Evolutionary conservation across 2,329 filamentous ascomycete genomes (phyloP).

Genomic region (Paraphoma chrysanthemicola): DNA sequence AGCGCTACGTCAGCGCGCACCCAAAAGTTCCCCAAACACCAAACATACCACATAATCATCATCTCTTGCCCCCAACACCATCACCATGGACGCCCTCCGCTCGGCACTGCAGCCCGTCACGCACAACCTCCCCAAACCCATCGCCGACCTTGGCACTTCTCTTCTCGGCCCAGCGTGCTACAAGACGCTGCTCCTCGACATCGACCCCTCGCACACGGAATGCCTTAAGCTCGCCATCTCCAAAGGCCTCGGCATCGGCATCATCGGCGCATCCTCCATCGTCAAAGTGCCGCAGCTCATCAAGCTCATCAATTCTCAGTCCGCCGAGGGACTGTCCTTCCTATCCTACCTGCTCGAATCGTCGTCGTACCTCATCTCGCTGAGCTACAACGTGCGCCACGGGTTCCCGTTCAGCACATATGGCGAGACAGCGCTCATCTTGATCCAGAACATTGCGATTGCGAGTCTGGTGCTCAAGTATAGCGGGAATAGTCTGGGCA

Average conservation of each 20-base stretch:
- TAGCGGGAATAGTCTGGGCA: constrained; percentile 70
- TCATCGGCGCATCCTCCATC: constrained; percentile 86
- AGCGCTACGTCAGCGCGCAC: constrained; percentile 18
- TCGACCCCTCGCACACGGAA: constrained; percentile 76
- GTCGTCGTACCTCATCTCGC: constrained; percentile 81
- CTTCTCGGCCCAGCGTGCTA: constrained; percentile 88
- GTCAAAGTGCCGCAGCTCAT: constrained; percentile 98
- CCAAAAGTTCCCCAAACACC: constrained; percentile 11
- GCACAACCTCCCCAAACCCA: constrained; percentile 52
- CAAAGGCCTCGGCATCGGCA: constrained; percentile 91
- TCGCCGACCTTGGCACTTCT: constrained; percentile 41
- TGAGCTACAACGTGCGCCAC: constrained; percentile 91
- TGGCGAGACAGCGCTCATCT: constrained; percentile 91
- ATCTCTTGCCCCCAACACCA: neutral
- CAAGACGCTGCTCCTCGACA: constrained; percentile 80
- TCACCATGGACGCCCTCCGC: constrained; percentile 55
- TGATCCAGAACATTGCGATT: constrained; percentile 91
- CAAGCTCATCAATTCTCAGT: constrained; percentile 84
- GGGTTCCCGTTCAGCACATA: constrained; percentile 96
- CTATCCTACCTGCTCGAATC: constrained; percentile 94
- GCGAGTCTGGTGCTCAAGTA: constrained; percentile 86
- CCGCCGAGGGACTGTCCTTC: constrained; percentile 84
- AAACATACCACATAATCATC: constrained; percentile 12
- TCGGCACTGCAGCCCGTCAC: constrained; percentile 53
- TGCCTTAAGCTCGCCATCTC: constrained; percentile 91